Evolutionary conservation across 495 filamentous ascomycete genomes (phyloP).

Genomic region (Schizothecium vesticola): DNA sequence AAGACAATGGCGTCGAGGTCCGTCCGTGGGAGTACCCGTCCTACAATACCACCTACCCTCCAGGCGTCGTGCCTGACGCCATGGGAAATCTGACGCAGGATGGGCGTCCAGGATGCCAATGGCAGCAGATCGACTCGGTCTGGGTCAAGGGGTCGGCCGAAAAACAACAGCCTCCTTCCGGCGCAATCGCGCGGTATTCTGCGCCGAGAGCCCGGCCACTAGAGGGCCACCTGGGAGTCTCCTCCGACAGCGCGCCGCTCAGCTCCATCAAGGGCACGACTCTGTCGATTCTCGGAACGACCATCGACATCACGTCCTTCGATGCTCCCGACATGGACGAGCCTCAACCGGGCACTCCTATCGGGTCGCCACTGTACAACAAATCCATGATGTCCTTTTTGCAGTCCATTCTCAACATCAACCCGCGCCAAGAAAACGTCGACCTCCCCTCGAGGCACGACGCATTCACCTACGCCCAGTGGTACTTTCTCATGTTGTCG

Average conservation of each 20-base stretch:
- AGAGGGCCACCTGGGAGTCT: conserved; percentile 69
- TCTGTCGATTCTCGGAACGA: conserved; percentile 66
- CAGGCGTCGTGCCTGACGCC: conserved; percentile 24
- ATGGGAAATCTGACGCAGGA: conserved; percentile 28
- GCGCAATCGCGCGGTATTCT: conserved; percentile 24
- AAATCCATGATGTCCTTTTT: conserved; percentile 66
- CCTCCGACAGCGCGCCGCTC: conserved; percentile 57
- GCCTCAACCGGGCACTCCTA: conserved; percentile 39
- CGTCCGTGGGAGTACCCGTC: conserved; percentile 32
- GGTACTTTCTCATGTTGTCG: conserved; percentile 67
- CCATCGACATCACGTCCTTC: conserved; percentile 71
- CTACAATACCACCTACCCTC: conserved; percentile 27
- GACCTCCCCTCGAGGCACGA: conserved; percentile 54
- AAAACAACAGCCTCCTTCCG: conserved; percentile 9
- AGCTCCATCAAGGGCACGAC: conserved; percentile 70
- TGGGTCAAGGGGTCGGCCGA: conserved; percentile 46
- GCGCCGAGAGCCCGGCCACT: conserved; percentile 40
- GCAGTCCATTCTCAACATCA: conserved; percentile 53
- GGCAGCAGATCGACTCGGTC: conserved; percentile 43
- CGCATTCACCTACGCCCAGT: conserved; percentile 57
- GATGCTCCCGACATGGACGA: conserved; percentile 60
- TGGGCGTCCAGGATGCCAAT: conserved; percentile 29
- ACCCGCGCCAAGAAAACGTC: conserved; percentile 47
- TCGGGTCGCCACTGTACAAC: conserved; percentile 47
- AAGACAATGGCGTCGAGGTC: conserved; percentile 34